Base-by-base conservation (phyloP, 1,139 yeast genomes). In the Suhomyces maxii region DNA sequence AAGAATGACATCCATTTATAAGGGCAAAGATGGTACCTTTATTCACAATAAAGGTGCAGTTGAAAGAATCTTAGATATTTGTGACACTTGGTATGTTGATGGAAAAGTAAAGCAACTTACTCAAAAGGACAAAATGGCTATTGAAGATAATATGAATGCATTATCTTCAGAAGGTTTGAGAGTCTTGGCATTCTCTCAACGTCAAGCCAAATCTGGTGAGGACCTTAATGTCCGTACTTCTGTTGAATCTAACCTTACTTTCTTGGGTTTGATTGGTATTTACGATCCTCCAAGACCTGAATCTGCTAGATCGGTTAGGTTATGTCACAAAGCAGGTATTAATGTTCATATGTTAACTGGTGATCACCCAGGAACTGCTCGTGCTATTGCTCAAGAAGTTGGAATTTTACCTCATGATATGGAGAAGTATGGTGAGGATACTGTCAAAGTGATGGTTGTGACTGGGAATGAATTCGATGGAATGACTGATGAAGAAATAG, bases 341-440 rank as follows among this genome's bases (percentile, higher is more conserved):
- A 83, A 83, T 56, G 95, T 87, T 40, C 90, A 84, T 57, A 87
- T 87, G 95, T 79, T 87, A 44, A 87, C 95, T 26, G 95, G 95
- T 54, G 95, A 87, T 60, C 93, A 86, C 59, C 89, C 89, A 3
- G 86, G 87, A 37, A 87, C 95, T 40, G 95, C 95, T 25, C 73
- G 76, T 47, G 90, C 93, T 3, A 86, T 86, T 68, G 93, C 95
- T 10, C 85, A 82, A 60, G 91, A 87, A 65, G 95, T 88, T 37
- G 96, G 96, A 18, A 86, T 86, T 52, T 67, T 89, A 43, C 96
- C 96, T 8, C 77, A 73, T 36, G 83, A 87, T 59, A 65, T 86
- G 56, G 78, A 78, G 57, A 83, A 83, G 56, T 85, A 84, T 60
- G 65, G 84, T 32, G 73, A 73, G 14, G 86, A 83, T 12, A 83